A percentile compares a stretch with the other conserved stretches of the same genome.
Evolutionary conservation across 805 yeast genomes (phyloP).

Genomic region (Kuraishia capsulata): DNA sequence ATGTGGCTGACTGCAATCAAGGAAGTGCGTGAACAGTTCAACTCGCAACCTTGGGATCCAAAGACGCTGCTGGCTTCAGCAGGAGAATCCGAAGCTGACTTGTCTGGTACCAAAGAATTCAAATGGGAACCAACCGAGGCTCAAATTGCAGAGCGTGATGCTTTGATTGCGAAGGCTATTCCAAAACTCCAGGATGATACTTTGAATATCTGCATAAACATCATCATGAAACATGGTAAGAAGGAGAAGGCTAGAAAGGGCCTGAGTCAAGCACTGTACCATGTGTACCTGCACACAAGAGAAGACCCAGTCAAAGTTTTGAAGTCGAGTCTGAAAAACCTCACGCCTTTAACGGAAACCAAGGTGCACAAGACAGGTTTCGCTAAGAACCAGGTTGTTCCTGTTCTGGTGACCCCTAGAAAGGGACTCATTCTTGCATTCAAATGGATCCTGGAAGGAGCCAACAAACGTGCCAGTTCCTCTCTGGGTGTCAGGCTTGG

Average conservation of each 20-base stretch:
- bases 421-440: slow-evolving; percentile 85
- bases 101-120: slow-evolving; percentile 3
- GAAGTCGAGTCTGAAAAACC: slow-evolving; percentile 63
- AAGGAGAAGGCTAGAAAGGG: slow-evolving; percentile 71
- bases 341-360: slow-evolving; percentile 79
- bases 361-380: slow-evolving; percentile 75
- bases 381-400: slow-evolving; percentile 75
- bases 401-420: slow-evolving; percentile 72
- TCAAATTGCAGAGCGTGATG: slow-evolving; percentile 51
- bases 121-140: slow-evolving; percentile 50
- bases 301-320: slow-evolving; percentile 73
- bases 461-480: slow-evolving; percentile 67
- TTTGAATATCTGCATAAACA: slow-evolving; percentile 67
- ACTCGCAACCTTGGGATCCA: slow-evolving; percentile 6
- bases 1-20: slow-evolving; percentile 16
- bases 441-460: slow-evolving; percentile 82
- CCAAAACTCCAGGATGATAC: slow-evolving; percentile 64
- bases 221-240: slow-evolving; percentile 89
- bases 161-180: slow-evolving; percentile 38
- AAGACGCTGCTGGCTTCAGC: slow-evolving; percentile 1
- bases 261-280: slow-evolving; percentile 69
- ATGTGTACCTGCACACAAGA: slow-evolving; percentile 65
- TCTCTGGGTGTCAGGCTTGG: slow-evolving; percentile 84
- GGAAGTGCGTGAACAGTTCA: slow-evolving; percentile 19
- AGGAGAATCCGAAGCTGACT: slow-evolving; percentile 4